Percentiles rank a stretch among this genome's conserved stretches.
These are phyloP conservation scores for Achaetomiella virescens DNA, from an alignment of 495 filamentous ascomycete species.

Conservation along the genomic window DNA sequence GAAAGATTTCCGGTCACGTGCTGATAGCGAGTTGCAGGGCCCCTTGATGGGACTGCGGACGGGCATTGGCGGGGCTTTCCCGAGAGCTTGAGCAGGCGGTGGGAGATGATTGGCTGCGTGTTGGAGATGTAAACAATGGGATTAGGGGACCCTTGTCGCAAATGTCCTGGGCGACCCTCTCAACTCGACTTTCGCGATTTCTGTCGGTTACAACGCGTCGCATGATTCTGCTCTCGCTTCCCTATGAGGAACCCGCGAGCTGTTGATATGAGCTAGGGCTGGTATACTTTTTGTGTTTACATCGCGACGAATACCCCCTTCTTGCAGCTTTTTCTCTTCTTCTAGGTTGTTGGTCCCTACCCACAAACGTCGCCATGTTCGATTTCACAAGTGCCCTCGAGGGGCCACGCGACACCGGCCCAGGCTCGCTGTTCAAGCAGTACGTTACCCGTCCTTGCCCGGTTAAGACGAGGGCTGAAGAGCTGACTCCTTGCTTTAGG, in stretches of 20 bases:
- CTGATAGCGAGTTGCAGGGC: constrained; percentile 14
- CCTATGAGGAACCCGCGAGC: background rate
- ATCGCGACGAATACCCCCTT: constrained; percentile 1
- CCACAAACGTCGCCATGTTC: background rate
- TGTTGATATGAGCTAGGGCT: constrained; percentile 2
- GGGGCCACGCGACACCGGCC: background rate
- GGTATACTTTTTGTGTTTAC: background rate
- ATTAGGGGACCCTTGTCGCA: background rate
- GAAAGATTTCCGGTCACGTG: constrained; percentile 28
- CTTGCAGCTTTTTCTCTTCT: background rate
- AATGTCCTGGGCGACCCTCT: constrained; percentile 2
- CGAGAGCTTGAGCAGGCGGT: background rate
- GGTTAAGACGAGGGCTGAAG: background rate
- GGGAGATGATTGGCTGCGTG: constrained; percentile 15
- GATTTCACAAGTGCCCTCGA: background rate
- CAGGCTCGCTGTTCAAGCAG: background rate
- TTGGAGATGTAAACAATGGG: constrained; percentile 30
- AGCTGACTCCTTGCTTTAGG: constrained; percentile 11
- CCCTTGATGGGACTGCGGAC: background rate
- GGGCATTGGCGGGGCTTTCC: background rate
- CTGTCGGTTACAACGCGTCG: constrained; percentile 9
- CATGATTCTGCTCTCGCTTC: background rate
- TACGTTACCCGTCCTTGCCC: background rate
- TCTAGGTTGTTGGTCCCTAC: no score
- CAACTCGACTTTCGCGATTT: constrained; percentile 16